These are phyloP conservation scores for Diplodia corticola DNA, from an alignment of 2,329 filamentous ascomycete genomes.

Conservation along the genomic window DNA sequence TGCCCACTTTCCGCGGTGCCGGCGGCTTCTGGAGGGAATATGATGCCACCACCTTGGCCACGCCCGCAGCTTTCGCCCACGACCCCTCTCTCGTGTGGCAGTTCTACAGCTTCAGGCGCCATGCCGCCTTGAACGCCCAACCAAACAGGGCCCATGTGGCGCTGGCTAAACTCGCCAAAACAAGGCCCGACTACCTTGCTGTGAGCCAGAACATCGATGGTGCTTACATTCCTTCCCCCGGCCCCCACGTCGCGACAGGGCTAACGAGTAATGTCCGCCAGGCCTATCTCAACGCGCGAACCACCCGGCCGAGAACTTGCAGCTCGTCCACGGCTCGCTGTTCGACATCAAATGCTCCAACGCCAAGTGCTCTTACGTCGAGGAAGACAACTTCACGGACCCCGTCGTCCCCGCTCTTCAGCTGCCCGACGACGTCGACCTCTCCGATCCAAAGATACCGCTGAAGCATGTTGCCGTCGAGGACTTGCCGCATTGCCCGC, in stretches of 20 bases:
- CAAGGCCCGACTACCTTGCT: conserved; percentile 26
- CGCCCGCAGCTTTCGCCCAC: conserved; percentile 24
- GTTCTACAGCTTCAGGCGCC: conserved; percentile 27
- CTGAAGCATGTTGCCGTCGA: conserved; percentile 22
- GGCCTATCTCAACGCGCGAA: conserved; percentile 26
- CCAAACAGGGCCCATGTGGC: conserved; percentile 31
- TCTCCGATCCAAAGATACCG: conserved; percentile 23
- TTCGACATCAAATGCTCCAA: conserved; percentile 28
- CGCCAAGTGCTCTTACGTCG: conserved; percentile 17
- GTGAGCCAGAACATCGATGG: conserved; percentile 33
- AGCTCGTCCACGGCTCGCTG: conserved; percentile 27
- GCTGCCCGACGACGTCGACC: neutral
- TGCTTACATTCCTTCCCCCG: neutral
- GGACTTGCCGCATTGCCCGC: conserved; percentile 27
- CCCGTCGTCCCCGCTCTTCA: conserved; percentile 21
- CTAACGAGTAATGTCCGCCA: conserved; percentile 4
- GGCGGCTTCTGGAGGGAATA: conserved; percentile 28
- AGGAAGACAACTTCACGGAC: conserved; percentile 15
- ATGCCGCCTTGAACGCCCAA: conserved; percentile 24
- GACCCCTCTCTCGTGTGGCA: conserved; percentile 29
- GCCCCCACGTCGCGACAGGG: neutral
- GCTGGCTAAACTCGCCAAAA: conserved; percentile 26
- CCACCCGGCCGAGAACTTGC: conserved; percentile 24
- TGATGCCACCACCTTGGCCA: conserved; percentile 23
- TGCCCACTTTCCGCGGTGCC: conserved; percentile 30